These are phyloP conservation scores for Termitomyces sp. DNA, from an alignment of 768 basidiomycete species.

Conservation along the genomic window DNA sequence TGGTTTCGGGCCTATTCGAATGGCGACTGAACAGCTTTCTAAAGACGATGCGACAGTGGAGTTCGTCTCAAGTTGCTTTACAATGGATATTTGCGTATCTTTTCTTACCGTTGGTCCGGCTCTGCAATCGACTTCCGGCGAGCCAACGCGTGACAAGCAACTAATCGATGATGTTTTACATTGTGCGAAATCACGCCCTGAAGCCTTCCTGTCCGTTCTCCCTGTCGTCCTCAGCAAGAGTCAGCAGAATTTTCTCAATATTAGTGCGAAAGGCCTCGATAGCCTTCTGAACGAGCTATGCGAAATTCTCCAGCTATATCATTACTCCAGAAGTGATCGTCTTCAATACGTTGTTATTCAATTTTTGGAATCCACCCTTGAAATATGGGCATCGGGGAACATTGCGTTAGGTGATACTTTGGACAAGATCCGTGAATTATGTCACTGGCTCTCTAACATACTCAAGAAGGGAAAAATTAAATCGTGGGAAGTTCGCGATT, in stretches of 20 bases:
- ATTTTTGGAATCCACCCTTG: constrained; percentile 58
- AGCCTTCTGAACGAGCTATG: constrained; percentile 49
- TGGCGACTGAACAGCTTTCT: constrained; percentile 24
- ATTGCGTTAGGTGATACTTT: constrained; percentile 29
- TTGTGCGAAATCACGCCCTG: constrained; percentile 33
- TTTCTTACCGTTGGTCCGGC: constrained; percentile 61
- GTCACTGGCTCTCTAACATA: constrained; percentile 45
- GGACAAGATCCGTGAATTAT: constrained; percentile 41
- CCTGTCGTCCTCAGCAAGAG: constrained; percentile 51
- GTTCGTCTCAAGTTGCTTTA: constrained; percentile 22
- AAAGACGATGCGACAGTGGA: constrained; percentile 21
- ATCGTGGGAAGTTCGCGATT: constrained; percentile 67
- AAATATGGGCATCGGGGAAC: constrained; percentile 44
- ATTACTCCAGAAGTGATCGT: constrained; percentile 45
- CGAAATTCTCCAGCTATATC: constrained; percentile 46
- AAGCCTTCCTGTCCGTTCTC: constrained; percentile 55
- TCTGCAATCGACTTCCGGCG: constrained; percentile 51
- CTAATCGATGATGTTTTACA: constrained; percentile 47
- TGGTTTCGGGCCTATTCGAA: constrained; percentile 51
- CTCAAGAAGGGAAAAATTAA: constrained; percentile 34
- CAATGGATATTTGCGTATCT: constrained; percentile 47
- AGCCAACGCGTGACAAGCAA: constrained; percentile 57
- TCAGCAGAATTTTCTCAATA: constrained; percentile 44
- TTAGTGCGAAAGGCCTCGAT: constrained; percentile 46
- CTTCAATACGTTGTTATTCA: constrained; percentile 51